A percentile compares a stretch with the other conserved stretches of the same genome.
phyloP scores from a whole-genome alignment of 768 basidiomycete genomes.

The Leccinum olivaceopallidum region DNA sequence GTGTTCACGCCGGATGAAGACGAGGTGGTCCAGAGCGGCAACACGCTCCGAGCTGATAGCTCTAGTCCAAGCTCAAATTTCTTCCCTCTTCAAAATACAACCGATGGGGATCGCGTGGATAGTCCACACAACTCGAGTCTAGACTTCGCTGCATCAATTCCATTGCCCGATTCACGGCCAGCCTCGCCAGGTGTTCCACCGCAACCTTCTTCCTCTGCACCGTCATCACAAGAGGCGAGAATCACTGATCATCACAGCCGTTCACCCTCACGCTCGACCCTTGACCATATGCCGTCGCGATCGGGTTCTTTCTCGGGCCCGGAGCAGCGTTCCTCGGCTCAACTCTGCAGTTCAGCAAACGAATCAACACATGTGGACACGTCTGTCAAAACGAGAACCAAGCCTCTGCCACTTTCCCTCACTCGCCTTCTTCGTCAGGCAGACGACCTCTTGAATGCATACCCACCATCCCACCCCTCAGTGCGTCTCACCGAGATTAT shows the following conservation, averaged over 20 bases:
- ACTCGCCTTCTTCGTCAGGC: slow-evolving; percentile 54
- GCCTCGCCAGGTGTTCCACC: slow-evolving; percentile 9
- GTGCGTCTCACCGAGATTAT: slow-evolving; percentile 60
- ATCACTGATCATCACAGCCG: background rate
- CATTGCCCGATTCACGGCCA: slow-evolving; percentile 24
- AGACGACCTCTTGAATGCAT: slow-evolving; percentile 56
- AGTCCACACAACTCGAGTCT: background rate
- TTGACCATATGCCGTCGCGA: background rate
- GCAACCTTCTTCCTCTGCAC: background rate
- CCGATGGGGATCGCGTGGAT: background rate
- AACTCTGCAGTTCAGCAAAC: background rate
- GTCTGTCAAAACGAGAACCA: slow-evolving; percentile 15
- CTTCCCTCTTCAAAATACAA: background rate
- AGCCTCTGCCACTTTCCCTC: slow-evolving; percentile 39
- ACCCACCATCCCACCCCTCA: slow-evolving; percentile 59
- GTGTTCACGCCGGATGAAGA: background rate
- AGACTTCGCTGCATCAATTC: slow-evolving; percentile 18
- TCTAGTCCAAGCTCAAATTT: background rate
- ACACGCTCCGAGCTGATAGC: background rate
- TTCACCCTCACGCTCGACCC: background rate
- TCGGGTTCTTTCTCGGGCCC: slow-evolving; percentile 12
- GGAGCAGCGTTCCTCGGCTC: background rate
- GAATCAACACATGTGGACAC: slow-evolving; percentile 5
- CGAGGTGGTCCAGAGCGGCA: background rate
- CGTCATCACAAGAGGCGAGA: slow-evolving; percentile 2